These are phyloP conservation scores for Xerophyta viscosa DNA, from an alignment of 106 monocot genomes.

Conservation along the genomic window DNA sequence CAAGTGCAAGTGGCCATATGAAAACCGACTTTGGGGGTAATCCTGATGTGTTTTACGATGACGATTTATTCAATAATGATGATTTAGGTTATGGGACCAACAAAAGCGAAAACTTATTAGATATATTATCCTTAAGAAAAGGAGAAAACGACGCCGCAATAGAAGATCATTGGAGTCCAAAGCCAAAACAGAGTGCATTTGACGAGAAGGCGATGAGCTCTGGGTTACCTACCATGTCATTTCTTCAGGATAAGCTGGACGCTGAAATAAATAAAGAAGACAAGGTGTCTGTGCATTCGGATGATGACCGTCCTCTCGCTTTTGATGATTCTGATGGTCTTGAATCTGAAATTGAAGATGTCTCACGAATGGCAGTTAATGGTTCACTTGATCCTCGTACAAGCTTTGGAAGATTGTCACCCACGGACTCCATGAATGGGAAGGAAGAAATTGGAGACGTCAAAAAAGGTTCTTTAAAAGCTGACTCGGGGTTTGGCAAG, in stretches of 20 bases:
- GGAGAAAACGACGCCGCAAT: constrained; percentile 11
- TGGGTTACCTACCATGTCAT: constrained; percentile 7
- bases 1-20: constrained; percentile 1
- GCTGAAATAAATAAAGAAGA: constrained; percentile 3
- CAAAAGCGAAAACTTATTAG: constrained; percentile 11
- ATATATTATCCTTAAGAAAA: constrained; percentile 9
- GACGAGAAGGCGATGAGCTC: constrained; percentile 3
- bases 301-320: constrained; percentile 19
- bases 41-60: constrained; percentile 38
- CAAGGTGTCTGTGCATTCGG: constrained; percentile 11
- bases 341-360: constrained; percentile 31
- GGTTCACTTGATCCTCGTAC: neutral
- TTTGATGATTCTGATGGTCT: constrained; percentile 44
- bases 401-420: constrained; percentile 6
- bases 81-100: constrained; percentile 7
- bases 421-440: neutral
- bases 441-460: constrained; percentile 8
- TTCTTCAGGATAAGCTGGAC: neutral
- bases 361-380: neutral
- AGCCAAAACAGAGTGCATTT: constrained; percentile 10
- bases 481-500: constrained; percentile 4
- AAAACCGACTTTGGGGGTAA: neutral
- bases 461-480: constrained; percentile 1
- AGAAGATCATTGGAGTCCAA: constrained; percentile 1
- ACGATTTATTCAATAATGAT: constrained; percentile 37